Percentiles rank a stretch among this genome's conserved stretches.
phyloP scores from a whole-genome alignment of 2,329 filamentous ascomycete species.

The Diaporthe eres region DNA sequence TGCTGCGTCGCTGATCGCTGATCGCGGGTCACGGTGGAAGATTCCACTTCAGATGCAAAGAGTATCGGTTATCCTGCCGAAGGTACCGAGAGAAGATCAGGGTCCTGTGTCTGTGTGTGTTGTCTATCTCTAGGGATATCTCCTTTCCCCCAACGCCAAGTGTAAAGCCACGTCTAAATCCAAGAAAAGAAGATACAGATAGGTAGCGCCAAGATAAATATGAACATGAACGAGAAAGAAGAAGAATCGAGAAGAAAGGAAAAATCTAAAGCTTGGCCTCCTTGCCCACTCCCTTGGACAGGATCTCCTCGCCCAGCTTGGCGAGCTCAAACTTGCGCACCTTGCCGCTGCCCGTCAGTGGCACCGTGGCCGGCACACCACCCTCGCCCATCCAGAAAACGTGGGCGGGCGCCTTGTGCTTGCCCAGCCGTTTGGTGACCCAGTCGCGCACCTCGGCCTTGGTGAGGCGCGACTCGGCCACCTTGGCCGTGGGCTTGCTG shows the following conservation, averaged over 20 bases:
- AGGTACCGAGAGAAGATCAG: not conserved
- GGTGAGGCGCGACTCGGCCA: slow-evolving; percentile 54
- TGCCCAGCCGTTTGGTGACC: slow-evolving; percentile 72
- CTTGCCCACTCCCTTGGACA: slow-evolving; percentile 62
- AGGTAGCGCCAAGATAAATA: not conserved
- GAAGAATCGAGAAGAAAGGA: not conserved
- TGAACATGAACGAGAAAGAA: not conserved
- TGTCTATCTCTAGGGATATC: slow-evolving; percentile 24
- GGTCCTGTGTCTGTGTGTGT: not conserved
- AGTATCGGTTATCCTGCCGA: not conserved
- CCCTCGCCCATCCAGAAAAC: slow-evolving; percentile 82
- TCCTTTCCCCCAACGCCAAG: not conserved
- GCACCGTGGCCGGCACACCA: slow-evolving; percentile 68
- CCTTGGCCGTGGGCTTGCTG: slow-evolving; percentile 48
- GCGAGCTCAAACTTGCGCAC: slow-evolving; percentile 78
- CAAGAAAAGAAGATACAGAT: not conserved
- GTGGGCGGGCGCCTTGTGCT: slow-evolving; percentile 79
- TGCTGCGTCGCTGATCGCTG: not conserved
- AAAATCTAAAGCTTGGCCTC: slow-evolving; percentile 59
- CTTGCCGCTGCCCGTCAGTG: slow-evolving; percentile 80
- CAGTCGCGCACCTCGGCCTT: slow-evolving; percentile 72
- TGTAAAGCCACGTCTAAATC: slow-evolving; percentile 6
- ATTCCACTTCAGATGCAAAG: not conserved
- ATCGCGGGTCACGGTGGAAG: not conserved
- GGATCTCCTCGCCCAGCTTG: slow-evolving; percentile 66